Percentiles rank a stretch among this genome's conserved stretches.
Conservation (phyloP, 768 basidiomycete species). For the Boletus subparvulus region DNA sequence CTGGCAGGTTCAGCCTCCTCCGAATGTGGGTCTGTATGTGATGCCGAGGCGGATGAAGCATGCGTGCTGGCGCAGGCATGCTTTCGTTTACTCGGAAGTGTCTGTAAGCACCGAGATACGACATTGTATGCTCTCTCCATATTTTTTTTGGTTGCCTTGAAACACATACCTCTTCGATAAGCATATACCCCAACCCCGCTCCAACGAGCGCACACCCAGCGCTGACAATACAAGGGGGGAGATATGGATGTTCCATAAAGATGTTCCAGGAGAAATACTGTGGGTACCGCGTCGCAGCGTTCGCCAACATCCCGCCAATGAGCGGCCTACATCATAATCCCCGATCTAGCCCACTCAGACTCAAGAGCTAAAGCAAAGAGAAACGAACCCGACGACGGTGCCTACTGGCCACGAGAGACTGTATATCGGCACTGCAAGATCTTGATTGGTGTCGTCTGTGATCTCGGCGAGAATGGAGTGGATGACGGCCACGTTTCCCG, state of each 20-base stretch:
- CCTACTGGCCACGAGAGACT: slow-evolving; percentile 58
- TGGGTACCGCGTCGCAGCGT: slow-evolving; percentile 19
- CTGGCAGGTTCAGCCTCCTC: slow-evolving; percentile 17
- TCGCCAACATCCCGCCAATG: slow-evolving; percentile 22
- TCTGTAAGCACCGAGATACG: background rate
- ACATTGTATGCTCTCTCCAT: background rate
- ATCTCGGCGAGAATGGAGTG: slow-evolving; percentile 61
- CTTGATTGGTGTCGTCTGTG: slow-evolving; percentile 61
- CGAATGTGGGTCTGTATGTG: background rate
- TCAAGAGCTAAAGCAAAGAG: background rate
- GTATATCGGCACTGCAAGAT: slow-evolving; percentile 56
- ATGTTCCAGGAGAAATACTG: slow-evolving; percentile 10
- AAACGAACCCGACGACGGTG: slow-evolving; percentile 49
- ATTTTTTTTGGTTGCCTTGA: background rate
- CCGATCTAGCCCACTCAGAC: background rate
- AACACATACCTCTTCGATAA: slow-evolving; percentile 23
- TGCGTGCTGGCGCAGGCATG: no score
- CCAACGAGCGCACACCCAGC: slow-evolving; percentile 9
- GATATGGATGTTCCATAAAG: slow-evolving; percentile 17
- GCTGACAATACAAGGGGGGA: slow-evolving; percentile 17
- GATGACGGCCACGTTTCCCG: slow-evolving; percentile 61
- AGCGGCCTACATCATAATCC: slow-evolving; percentile 6
- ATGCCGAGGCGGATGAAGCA: background rate
- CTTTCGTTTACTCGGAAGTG: slow-evolving; percentile 17
- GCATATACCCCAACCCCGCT: slow-evolving; percentile 10